phyloP scores from a whole-genome alignment of 78 protist species.

The Parvularia atlantis region DNA sequence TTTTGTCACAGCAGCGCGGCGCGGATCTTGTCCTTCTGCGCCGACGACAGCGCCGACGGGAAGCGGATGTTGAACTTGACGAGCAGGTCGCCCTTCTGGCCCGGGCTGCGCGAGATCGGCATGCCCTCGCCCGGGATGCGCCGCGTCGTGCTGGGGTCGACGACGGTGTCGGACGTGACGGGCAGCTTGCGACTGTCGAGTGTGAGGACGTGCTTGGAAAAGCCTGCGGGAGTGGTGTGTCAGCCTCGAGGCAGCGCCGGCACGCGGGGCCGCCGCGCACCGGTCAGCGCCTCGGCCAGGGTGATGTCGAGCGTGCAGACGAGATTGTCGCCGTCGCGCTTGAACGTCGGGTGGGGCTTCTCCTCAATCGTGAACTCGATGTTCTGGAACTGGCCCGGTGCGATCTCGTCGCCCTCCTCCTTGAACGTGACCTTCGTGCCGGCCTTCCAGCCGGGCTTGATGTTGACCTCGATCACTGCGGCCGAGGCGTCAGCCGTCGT shows the following conservation, averaged over 20 bases:
- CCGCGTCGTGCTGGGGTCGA: not conserved
- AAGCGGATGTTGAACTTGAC: conserved; percentile 16
- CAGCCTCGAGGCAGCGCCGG: not conserved
- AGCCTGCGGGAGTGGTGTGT: too few species aligned
- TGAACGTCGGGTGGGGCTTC: conserved; percentile 43
- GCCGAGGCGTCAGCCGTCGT: not conserved
- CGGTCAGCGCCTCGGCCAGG: conserved; percentile 31
- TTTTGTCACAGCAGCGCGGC: not conserved
- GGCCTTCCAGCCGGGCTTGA: conserved; percentile 59
- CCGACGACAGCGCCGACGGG: not conserved
- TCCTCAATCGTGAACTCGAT: conserved; percentile 55
- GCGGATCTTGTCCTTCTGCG: conserved; percentile 1
- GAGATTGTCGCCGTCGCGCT: conserved; percentile 46
- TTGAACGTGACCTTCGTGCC: conserved; percentile 59
- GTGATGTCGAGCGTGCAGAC: not conserved
- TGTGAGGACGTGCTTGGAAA: too few species aligned
- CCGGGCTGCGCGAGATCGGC: conserved; percentile 19
- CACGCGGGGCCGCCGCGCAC: too few species aligned
- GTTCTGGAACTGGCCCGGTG: conserved; percentile 48
- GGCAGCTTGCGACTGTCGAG: conserved; percentile 7
- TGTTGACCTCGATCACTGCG: conserved; percentile 22
- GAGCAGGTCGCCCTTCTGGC: conserved; percentile 28
- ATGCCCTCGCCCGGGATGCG: conserved; percentile 28
- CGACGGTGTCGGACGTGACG: not conserved
- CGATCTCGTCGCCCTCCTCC: conserved; percentile 45